Base-by-base conservation (phyloP, 2,329 filamentous ascomycete species). In the Trichophaea hybrida region DNA sequence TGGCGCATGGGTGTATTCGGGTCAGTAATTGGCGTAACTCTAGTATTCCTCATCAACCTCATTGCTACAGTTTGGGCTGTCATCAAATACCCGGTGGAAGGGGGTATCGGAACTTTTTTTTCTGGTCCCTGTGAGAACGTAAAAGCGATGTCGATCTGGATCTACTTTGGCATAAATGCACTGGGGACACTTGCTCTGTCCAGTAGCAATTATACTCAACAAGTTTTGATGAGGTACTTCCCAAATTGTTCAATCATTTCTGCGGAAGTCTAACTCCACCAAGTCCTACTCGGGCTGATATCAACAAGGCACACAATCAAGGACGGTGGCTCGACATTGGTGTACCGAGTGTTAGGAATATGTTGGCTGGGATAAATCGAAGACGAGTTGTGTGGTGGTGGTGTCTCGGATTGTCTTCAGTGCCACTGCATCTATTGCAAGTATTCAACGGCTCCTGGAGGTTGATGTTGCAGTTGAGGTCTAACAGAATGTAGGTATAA, bases 121-220 rank as follows among this genome's bases (percentile, higher is more conserved):
- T 32, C 32, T 12, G 57, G 57, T 6, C 34, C 17, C 13, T 59
- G 57, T n/a, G 34, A 34, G 1, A 12, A 34, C 3, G 43, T 34
- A 13, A 59, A 59, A 50, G 46, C 12, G 24, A 24, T 53, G 15
- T 54, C 24, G 52, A 5, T 59, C 15, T 55, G 51, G 50, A n/a
- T 46, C 8, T 76, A 79, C 67, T 65, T 79, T 32, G 59, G 73
- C 2, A 74, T 80, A 66, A 80, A 80, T 68, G 59, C 72, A 0
- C 68, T 78, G 35, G 73, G 73, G 34, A 77, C 75, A 0, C 58
- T 72, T 1, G 59, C 78, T 13, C 70, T 79, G 0, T 71, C 72
- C 1, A 75, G 75, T 4, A 75, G 74, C 43, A 78, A 77, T 65
- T 78, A 76, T 60, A 74, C 72, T 58, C 78, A 79, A 75, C 78